These are phyloP conservation scores for Hansfordia pulvinata DNA, from an alignment of 2,329 filamentous ascomycete species.

Conservation along the genomic window DNA sequence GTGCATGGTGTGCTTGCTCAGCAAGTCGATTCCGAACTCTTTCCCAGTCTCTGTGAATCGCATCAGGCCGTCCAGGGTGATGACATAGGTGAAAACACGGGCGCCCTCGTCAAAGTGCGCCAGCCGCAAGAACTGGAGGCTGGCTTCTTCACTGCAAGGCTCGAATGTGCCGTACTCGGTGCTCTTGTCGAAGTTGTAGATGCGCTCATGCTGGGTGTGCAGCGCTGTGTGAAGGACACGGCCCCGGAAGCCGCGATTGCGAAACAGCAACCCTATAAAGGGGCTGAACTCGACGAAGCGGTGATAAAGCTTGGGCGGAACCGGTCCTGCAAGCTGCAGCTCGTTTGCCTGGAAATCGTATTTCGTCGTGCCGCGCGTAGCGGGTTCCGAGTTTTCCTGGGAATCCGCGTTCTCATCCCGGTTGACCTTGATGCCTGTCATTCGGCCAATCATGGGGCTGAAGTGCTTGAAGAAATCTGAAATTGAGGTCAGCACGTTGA, in stretches of 20 bases:
- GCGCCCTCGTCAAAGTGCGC: conserved; percentile 77
- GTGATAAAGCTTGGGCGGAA: conserved; percentile 71
- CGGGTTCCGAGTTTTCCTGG: conserved; percentile 9
- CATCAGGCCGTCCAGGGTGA: conserved; percentile 75
- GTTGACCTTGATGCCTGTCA: conserved; percentile 60
- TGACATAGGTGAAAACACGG: conserved; percentile 80
- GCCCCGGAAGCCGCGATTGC: conserved; percentile 61
- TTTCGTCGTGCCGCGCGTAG: conserved; percentile 45
- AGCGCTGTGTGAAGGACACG: conserved; percentile 71
- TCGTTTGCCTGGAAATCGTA: conserved; percentile 95
- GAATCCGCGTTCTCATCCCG: conserved; percentile 37
- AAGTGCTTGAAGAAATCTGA: conserved; percentile 66
- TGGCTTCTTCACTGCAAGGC: conserved; percentile 54
- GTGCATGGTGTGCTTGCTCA: conserved; percentile 96
- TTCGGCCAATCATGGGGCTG: conserved; percentile 74
- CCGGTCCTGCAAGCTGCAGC: conserved; percentile 74
- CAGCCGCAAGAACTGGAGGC: conserved; percentile 72
- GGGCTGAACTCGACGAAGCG: conserved; percentile 88
- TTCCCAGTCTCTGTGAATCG: conserved; percentile 93
- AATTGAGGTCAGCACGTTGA: neutral
- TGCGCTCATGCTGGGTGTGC: conserved; percentile 76
- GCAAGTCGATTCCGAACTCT: conserved; percentile 84
- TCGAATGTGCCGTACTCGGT: conserved; percentile 61
- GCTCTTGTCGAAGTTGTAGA: conserved; percentile 75
- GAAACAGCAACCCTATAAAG: conserved; percentile 83